phyloP scores from a whole-genome alignment of 495 filamentous ascomycete genomes.

The Rhypophila decipiens region DNA sequence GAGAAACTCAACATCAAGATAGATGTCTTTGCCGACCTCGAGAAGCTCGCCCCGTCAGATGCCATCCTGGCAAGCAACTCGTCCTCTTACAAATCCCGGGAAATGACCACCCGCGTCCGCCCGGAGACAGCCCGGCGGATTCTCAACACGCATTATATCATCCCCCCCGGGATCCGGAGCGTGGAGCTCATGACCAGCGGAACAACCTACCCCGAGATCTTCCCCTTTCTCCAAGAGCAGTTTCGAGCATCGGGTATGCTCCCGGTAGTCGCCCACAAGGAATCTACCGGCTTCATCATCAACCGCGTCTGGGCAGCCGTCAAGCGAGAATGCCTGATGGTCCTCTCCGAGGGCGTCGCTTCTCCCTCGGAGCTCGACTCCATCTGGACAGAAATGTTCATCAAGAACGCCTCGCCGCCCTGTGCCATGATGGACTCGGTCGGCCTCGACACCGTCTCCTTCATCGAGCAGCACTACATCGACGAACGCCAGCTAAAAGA shows the following conservation, averaged over 20 bases:
- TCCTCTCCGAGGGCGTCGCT: constrained; percentile 45
- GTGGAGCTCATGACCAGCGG: constrained; percentile 55
- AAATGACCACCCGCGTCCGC: constrained; percentile 41
- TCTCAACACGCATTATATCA: constrained; percentile 47
- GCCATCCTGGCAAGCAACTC: constrained; percentile 48
- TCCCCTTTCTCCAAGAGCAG: constrained; percentile 33
- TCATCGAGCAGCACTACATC: constrained; percentile 35
- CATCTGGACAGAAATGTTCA: constrained; percentile 35
- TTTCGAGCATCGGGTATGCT: constrained; percentile 35
- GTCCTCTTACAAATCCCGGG: constrained; percentile 41
- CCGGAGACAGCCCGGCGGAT: constrained; percentile 26
- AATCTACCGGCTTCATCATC: constrained; percentile 53
- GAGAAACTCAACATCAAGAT: constrained; percentile 49
- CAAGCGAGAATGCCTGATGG: constrained; percentile 46
- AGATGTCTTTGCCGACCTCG: constrained; percentile 42
- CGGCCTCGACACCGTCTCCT: constrained; percentile 47
- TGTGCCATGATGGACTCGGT: constrained; percentile 26
- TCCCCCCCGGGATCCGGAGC: constrained; percentile 41
- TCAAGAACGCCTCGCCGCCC: constrained; percentile 12
- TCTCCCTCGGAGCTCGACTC: constrained; percentile 42
- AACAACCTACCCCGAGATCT: constrained; percentile 36
- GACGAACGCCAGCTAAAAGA: constrained; percentile 35
- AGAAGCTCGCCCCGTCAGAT: constrained; percentile 29
- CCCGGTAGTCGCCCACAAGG: constrained; percentile 32
- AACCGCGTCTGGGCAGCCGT: constrained; percentile 54